Percentiles rank a stretch among this genome's conserved stretches.
phyloP scores from a whole-genome alignment of 2,329 filamentous ascomycete genomes.

The Penicillium sp. region DNA sequence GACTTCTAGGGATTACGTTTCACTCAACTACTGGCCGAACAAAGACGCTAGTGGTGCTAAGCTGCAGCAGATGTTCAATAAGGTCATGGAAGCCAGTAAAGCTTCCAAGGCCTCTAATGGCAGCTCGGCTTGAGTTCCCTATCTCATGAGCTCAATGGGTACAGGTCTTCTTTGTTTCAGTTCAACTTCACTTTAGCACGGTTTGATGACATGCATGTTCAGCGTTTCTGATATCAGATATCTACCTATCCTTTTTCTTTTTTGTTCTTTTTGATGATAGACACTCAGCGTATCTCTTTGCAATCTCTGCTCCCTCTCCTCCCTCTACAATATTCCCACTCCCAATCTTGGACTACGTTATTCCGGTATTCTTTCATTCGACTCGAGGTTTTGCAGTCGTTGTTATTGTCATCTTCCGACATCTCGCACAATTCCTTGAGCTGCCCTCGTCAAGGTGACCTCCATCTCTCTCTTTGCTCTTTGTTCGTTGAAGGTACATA shows the following conservation, averaged over 20 bases:
- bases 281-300: background rate
- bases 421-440: background rate
- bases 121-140: constrained; percentile 17
- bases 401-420: background rate
- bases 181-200: constrained; percentile 11
- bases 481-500: constrained; percentile 24
- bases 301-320: background rate
- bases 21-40: constrained; percentile 47
- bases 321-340: background rate
- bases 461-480: background rate
- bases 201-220: constrained; percentile 17
- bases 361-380: constrained; percentile 1
- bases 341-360: background rate
- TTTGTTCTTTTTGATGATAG: background rate
- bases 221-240: constrained; percentile 11
- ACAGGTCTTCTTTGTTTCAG: constrained; percentile 6
- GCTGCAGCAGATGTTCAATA: constrained; percentile 40
- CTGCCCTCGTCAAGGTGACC: background rate
- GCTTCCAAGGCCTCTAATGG: constrained; percentile 29
- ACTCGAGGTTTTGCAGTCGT: background rate
- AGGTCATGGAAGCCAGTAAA: constrained; percentile 34
- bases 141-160: background rate
- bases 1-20: constrained; percentile 43
- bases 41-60: constrained; percentile 40
- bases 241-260: background rate